Evolutionary conservation across 2,329 filamentous ascomycete species (phyloP).

Genomic region (Rutstroemia sp.): DNA sequence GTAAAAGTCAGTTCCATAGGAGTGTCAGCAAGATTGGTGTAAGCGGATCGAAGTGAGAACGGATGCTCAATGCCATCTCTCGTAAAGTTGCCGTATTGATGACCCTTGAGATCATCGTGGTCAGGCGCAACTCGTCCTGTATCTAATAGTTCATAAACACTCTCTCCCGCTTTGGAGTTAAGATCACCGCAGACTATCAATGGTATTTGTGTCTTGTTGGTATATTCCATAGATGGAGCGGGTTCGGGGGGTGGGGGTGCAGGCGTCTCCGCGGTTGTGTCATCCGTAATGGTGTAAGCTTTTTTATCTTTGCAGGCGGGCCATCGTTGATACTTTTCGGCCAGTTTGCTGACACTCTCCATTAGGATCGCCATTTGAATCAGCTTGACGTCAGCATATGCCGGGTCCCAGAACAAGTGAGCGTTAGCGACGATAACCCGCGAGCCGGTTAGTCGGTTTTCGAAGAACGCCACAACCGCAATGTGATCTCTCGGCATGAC

Average conservation of each 20-base stretch:
- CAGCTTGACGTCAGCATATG: conserved; percentile 86
- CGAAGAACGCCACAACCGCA: conserved; percentile 83
- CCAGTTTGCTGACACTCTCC: conserved; percentile 81
- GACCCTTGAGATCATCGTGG: conserved; percentile 71
- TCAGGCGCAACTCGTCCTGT: conserved; percentile 70
- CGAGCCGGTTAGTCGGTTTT: conserved; percentile 84
- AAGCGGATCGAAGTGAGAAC: conserved; percentile 88
- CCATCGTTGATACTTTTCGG: conserved; percentile 76
- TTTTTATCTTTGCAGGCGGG: conserved; percentile 75
- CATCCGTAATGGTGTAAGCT: conserved; percentile 30
- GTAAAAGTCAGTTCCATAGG: conserved; percentile 84
- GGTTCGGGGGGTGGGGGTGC: conserved; percentile 55
- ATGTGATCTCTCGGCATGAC: conserved; percentile 99
- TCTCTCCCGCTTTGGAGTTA: conserved; percentile 82
- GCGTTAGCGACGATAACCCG: conserved; percentile 89
- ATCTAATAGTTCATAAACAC: conserved; percentile 84
- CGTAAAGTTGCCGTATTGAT: conserved; percentile 90
- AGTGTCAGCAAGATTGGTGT: conserved; percentile 73
- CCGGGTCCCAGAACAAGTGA: conserved; percentile 92
- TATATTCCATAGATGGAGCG: conserved; percentile 79
- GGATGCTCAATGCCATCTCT: conserved; percentile 88
- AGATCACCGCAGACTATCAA: conserved; percentile 91
- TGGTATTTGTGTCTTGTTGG: conserved; percentile 79
- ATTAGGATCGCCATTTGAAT: conserved; percentile 94
- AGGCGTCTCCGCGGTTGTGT: conserved; percentile 38